Base-by-base conservation (phyloP, 2,329 filamentous ascomycete species). In the Epichloe hybrida region DNA sequence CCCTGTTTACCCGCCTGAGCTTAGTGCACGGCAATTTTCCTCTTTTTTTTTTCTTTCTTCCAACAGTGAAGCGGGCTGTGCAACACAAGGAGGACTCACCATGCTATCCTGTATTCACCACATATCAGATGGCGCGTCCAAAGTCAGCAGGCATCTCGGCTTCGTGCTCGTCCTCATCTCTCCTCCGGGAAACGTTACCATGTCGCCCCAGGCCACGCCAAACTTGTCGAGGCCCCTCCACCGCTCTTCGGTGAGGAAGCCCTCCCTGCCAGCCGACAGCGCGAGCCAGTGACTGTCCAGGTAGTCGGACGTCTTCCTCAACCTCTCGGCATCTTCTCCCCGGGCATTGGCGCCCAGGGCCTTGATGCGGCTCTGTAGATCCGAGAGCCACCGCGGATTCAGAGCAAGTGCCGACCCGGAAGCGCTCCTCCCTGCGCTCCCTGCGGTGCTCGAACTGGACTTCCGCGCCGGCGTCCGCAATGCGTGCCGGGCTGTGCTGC, bases 171-270 rank as follows among this genome's bases (percentile, higher is more conserved):
- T 27, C 27, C 27, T 27, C 27, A 27, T 27, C 7, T 27, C 1
- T 3, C 1, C 27, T 27, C 27, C 27, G 27, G 27, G 3, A 9
- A 9, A 31, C 27, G 27, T 31, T 31, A 31, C 86, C 84, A 89
- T 88, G 64, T 95, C 88, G 34, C 88, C 89, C 88, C 87, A 94
- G 0, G 80, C 81, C 23, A 94, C 83, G 56, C 75, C 73, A 53
- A 87, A 81, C 49, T 75, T 71, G 55, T 80, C 78, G 36, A 91
- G 62, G 0, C 86, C 78, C 48, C 80, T 72, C 57, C 77, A 74
- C 53, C 74, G 71, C 41, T 53, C 51, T 11, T 72, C 76, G 0
- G 82, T 86, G 55, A 93, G 65, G 63, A 81, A 94, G 0, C 88
- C 87, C 60, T 91, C 84, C 52, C 80, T 81, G 0, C 86, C 86